Conservation (phyloP, 2,329 filamentous ascomycete genomes). For the Curvularia eragrostidis region DNA sequence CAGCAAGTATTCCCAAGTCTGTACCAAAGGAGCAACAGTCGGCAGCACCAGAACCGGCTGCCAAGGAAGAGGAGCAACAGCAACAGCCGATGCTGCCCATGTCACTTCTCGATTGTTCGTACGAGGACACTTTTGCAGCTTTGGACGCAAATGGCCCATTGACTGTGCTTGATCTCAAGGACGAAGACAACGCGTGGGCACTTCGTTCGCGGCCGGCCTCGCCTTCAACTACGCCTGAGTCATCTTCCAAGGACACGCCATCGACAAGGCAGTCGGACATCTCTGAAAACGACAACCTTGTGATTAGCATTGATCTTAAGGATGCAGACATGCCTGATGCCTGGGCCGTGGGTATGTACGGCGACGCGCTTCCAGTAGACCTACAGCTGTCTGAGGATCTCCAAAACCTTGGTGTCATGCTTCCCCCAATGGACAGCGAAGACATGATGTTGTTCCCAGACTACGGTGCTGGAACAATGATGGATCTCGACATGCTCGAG, state of each 20-base stretch:
- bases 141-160: constrained; percentile 43
- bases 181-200: constrained; percentile 45
- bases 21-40: constrained; percentile 35
- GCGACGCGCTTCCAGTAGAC: constrained; percentile 40
- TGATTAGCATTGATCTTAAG: constrained; percentile 49
- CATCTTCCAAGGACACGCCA: constrained; percentile 47
- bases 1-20: constrained; percentile 34
- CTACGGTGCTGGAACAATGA: constrained; percentile 35
- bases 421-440: constrained; percentile 44
- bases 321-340: constrained; percentile 45
- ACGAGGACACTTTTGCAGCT: constrained; percentile 43
- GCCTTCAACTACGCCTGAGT: constrained; percentile 44
- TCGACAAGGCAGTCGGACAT: constrained; percentile 52
- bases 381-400: constrained; percentile 42
- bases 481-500: constrained; percentile 45
- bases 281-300: constrained; percentile 51
- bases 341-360: constrained; percentile 38
- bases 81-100: constrained; percentile 35
- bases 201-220: constrained; percentile 43
- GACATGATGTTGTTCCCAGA: constrained; percentile 46
- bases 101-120: constrained; percentile 42
- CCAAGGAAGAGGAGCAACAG: constrained; percentile 29
- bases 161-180: constrained; percentile 44
- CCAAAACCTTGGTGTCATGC: constrained; percentile 37
- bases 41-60: constrained; percentile 24